Base-by-base conservation (phyloP, 2,329 filamentous ascomycete genomes). In the Pseudocercospora fuligena region DNA sequence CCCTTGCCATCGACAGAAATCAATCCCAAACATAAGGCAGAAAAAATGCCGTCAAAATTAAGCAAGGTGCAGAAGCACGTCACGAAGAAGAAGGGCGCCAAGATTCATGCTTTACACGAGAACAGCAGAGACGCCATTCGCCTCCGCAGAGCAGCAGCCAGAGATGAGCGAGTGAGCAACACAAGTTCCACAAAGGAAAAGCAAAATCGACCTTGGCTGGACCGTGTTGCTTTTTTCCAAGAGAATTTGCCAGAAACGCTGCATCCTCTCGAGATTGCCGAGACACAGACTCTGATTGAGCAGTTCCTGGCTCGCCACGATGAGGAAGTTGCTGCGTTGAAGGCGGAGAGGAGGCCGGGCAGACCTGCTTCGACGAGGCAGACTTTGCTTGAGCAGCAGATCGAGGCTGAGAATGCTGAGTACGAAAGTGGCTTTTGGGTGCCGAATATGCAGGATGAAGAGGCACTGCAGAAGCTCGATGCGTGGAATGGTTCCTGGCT, bases 1-100 rank as follows among this genome's bases (percentile, higher is more conserved):
- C 57, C 19, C 25, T 23, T 12, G 40, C 29, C 40, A 36, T 25
- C 43, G 47, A 9, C 16, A 21, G 58, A 47, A 21, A 47, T 12
- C 14, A 12, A 46, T 19, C 14, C n/a, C 33, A 61, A 19, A 43
- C n/a, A 23, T 5, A 29, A 47, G 60, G 29, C 51, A 27, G 9
- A 29, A 19, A 85, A 74, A 25, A 97, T 97, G 93, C 87, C 92
- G 14, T 78, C 78, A 69, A 90, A 89, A 76, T 82, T 97, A 6
- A 83, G 88, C 70, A 98, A 97, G 78, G 91, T 95, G 21, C 88
- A 91, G 69, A 98, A 98, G 82, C 89, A 93, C 70, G 94, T 98
- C 70, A 84, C 89, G 36, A 97, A 97, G 83, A 97, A 97, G 86
- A 97, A 97, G 86, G 88, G 89, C 70, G 88, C 89, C 21, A 88